Base-by-base conservation (phyloP, 148 eudicot species). In the Hydrangea macrophylla region DNA sequence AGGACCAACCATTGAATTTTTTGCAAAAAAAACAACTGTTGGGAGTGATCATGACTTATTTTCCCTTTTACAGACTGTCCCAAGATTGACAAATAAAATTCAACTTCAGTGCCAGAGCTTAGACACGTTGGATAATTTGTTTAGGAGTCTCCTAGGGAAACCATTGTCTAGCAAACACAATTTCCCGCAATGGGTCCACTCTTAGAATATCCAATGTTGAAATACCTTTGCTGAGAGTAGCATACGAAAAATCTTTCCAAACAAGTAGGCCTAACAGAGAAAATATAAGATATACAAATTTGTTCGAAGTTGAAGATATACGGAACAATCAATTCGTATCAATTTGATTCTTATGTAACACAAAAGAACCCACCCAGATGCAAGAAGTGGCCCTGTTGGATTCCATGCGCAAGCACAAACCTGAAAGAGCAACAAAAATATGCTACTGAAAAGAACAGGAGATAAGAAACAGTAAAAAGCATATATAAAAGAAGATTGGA, bases 401-500 rank as follows among this genome's bases (percentile, higher is more conserved):
- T 81, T 88, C 92, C 92, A 88, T 23, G 87, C 86, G 73, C 92
- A 88, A 64, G 87, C 84, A 72, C 83, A 87, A 75, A 88, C 92
- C 92, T 88, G 58, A 28, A 36, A 9, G 30, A 58, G 51, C 27
- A 37, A 36, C 11, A n/a, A 50, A 55, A 22, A 63, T 50, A 62
- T 22, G 51, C 27, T 55, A 57, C 24, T 31, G 58, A 9, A 66
- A 30, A n/a, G n/a, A n/a, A n/a, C n/a, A 59, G 44, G 39, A 31
- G 8, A 27, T n/a, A 17, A 0, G 32, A 50, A 27, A 60, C n/a
- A n/a, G n/a, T n/a, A 20, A 70, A 58, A 31, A 15, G 24, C 64
- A 18, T 20, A 7, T 48, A 22, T 48, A 22, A 8, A 25, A 24
- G 15, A 30, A 53, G 17, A 67, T 32, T 11, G 32, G 17, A 44